Percentiles rank a stretch among this genome's conserved stretches.
Conservation (phyloP, 2,329 filamentous ascomycete species). For the Chalaropsis thielavioides region DNA sequence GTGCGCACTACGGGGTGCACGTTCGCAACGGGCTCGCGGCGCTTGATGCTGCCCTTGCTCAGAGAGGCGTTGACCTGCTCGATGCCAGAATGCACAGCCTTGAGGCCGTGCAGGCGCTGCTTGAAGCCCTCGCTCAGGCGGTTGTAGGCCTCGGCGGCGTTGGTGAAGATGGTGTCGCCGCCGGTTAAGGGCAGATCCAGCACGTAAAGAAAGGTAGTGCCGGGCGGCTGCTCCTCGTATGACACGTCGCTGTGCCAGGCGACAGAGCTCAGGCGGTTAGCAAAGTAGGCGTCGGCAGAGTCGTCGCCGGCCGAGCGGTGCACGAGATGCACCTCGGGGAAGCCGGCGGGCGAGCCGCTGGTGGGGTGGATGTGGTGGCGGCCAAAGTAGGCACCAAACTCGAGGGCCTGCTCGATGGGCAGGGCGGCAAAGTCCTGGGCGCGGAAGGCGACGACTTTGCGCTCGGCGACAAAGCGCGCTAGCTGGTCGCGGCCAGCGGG, state of each 20-base stretch:
- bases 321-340: constrained; percentile 64
- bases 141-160: constrained; percentile 67
- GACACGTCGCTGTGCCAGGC: constrained; percentile 85
- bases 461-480: constrained; percentile 58
- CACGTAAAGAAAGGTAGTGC: constrained; percentile 78
- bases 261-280: constrained; percentile 53
- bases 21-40: constrained; percentile 59
- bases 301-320: constrained; percentile 46
- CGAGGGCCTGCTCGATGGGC: constrained; percentile 53
- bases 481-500: constrained; percentile 61
- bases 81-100: constrained; percentile 65
- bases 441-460: constrained; percentile 67
- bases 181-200: constrained; percentile 69
- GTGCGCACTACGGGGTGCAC: constrained; percentile 68
- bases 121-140: constrained; percentile 66
- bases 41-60: constrained; percentile 53
- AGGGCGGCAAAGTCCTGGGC: constrained; percentile 59
- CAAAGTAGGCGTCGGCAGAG: constrained; percentile 45
- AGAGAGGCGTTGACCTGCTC: constrained; percentile 63
- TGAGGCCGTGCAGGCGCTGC: constrained; percentile 64
- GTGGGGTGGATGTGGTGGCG: constrained; percentile 71
- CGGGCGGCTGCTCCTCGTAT: constrained; percentile 77
- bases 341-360: constrained; percentile 57
- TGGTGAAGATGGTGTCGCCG: constrained; percentile 72
- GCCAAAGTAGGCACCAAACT: constrained; percentile 62